phyloP scores from a whole-genome alignment of 2,329 filamentous ascomycete species.

The Ophiocordyceps camponoti-rufipedis region DNA sequence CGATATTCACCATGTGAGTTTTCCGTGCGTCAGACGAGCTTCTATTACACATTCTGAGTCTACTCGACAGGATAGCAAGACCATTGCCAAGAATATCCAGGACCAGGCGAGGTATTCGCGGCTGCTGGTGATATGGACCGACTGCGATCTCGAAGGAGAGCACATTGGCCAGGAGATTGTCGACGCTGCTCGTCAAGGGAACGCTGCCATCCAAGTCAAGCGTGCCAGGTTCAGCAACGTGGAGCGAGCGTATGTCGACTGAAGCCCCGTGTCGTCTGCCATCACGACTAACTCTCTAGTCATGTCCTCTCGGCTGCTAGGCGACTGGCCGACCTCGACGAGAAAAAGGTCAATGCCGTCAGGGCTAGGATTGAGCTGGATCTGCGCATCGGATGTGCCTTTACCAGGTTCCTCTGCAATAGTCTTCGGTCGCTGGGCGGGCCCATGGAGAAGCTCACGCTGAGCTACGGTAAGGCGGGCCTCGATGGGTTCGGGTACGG shows the following conservation, averaged over 20 bases:
- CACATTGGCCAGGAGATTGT: constrained; percentile 89
- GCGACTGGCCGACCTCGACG: constrained; percentile 60
- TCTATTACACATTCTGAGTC: neutral
- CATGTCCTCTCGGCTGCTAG: constrained; percentile 76
- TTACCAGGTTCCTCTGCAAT: constrained; percentile 74
- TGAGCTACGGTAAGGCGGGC: constrained; percentile 56
- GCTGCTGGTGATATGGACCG: constrained; percentile 89
- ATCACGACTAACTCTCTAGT: constrained; percentile 20
- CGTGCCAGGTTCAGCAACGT: constrained; percentile 92
- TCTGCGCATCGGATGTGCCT: constrained; percentile 77
- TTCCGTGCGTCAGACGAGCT: neutral
- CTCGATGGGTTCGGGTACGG: neutral
- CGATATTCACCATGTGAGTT: constrained; percentile 43
- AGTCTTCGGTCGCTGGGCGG: constrained; percentile 57
- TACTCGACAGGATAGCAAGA: constrained; percentile 47
- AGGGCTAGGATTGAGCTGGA: constrained; percentile 82
- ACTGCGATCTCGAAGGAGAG: constrained; percentile 95
- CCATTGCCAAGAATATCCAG: constrained; percentile 72
- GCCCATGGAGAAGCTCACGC: constrained; percentile 41
- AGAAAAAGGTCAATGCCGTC: constrained; percentile 75
- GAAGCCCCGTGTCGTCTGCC: neutral
- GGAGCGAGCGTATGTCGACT: constrained; percentile 52
- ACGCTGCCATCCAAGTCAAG: constrained; percentile 58
- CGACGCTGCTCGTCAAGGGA: constrained; percentile 57
- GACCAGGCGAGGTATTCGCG: constrained; percentile 54